Evolutionary conservation across 345 rosid genomes (phyloP), one percentile per base, ranked within the genome.

Genomic region (Dipteronia sinensis): DNA sequence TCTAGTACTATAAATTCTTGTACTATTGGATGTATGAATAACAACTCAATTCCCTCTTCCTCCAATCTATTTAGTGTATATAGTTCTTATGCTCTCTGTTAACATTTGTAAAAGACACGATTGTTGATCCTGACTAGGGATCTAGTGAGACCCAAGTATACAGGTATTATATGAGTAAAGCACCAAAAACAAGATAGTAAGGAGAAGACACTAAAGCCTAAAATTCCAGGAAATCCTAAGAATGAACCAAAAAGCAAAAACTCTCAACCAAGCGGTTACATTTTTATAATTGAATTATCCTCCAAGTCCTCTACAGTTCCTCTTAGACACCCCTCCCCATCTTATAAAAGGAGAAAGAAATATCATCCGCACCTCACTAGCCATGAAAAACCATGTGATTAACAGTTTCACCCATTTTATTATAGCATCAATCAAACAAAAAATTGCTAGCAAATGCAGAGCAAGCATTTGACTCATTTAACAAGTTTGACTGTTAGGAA

Each of bases 371-470:
- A 23, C 0, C 20, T 13, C 67, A 59, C 53, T 59, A 59, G 73
- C 7, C n/a, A 53, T 4, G 58, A 53, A 53, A 53, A 53, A 53
- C 58, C 58, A 53, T 16, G n/a, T 13, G 9, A 72, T 20, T 19
- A 58, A 72, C 19, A 38, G 13, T 58, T 19, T 72, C 53, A 59
- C 20, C 25, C 29, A 71, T 58, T 58, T 58, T 20, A 16, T 4
- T 13, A 25, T 9, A 23, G 40, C 38, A 69, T 51, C 31, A 58
- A 20, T 16, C n/a, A 20, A 72, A 6, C 51, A 46, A 66, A 40
- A 59, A 72, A 22, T 72, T 72, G 55, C 34, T 40, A 58, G 31
- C 34, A 74, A 74, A 8, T 16, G 56, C 27, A 44, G 49, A 58
- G 53, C 59, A 27, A 23, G n/a, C n/a, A 58, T 46, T 62, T 62